Conservation (phyloP, 495 filamentous ascomycete genomes). For the Polyplosphaeria fusca region DNA sequence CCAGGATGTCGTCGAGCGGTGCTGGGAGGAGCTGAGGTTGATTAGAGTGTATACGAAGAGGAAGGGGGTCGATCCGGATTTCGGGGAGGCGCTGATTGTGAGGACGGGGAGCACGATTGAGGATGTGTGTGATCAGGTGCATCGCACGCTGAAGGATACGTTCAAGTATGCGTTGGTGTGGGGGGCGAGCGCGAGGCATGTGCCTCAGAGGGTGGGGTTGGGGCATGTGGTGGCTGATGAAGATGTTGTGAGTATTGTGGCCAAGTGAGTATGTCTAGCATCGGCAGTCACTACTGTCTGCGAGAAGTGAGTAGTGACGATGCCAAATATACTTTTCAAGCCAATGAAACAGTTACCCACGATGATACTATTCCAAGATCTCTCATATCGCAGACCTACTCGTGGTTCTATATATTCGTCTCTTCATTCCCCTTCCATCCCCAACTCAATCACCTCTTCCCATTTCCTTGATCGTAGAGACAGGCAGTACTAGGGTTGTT, state of each 20-base stretch:
- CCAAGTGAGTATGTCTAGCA: conserved; percentile 58
- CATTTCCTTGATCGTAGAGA: too few species aligned
- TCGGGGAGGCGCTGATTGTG: conserved; percentile 91
- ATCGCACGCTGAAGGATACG: conserved; percentile 91
- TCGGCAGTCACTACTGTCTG: too few species aligned
- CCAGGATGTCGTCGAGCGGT: conserved; percentile 88
- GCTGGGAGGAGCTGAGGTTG: conserved; percentile 90
- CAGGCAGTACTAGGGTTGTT: too few species aligned
- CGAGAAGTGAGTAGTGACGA: too few species aligned
- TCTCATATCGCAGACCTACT: too few species aligned
- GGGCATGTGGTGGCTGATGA: conserved; percentile 86
- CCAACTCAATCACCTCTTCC: too few species aligned
- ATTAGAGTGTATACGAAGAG: conserved; percentile 95
- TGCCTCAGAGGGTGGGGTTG: conserved; percentile 90
- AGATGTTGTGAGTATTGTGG: conserved; percentile 97
- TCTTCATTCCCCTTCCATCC: too few species aligned
- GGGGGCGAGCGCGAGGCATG: conserved; percentile 92
- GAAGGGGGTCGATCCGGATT: conserved; percentile 88
- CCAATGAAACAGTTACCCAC: too few species aligned
- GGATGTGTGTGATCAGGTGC: conserved; percentile 95
- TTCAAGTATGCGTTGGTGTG: conserved; percentile 99
- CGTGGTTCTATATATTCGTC: too few species aligned
- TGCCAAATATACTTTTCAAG: too few species aligned
- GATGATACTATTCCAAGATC: too few species aligned
- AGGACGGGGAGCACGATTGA: conserved; percentile 83